Evolutionary conservation across 371 early-diverging fungal genomes (phyloP).

Genomic region (Mortierella sp.): DNA sequence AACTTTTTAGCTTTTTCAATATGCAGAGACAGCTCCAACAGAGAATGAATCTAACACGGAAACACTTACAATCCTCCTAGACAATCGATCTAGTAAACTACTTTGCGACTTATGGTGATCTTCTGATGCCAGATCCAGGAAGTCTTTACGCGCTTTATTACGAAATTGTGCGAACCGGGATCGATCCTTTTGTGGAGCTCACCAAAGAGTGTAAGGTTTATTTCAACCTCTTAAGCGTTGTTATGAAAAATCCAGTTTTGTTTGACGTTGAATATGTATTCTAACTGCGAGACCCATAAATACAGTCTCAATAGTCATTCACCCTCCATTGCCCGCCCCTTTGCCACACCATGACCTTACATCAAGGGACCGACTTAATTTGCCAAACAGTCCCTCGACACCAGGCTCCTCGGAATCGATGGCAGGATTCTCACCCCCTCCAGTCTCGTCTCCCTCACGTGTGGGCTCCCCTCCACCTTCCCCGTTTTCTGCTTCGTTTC

Average conservation of each 20-base stretch:
- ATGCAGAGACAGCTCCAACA: too few species aligned
- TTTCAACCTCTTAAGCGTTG: too few species aligned
- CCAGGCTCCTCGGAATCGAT: constrained; percentile 23
- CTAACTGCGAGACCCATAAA: too few species aligned
- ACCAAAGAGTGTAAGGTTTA: constrained; percentile 55
- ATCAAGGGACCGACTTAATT: constrained; percentile 45
- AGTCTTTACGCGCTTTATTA: constrained; percentile 64
- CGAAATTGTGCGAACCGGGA: constrained; percentile 62
- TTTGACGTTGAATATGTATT: too few species aligned
- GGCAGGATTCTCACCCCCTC: constrained; percentile 22
- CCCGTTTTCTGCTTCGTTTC: constrained; percentile 11
- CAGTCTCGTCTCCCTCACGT: constrained; percentile 9
- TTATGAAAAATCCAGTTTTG: too few species aligned
- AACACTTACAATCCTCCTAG: too few species aligned
- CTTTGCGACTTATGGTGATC: constrained; percentile 61
- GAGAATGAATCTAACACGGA: too few species aligned
- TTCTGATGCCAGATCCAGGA: constrained; percentile 61
- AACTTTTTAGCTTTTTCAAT: not conserved
- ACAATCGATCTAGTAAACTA: constrained; percentile 61
- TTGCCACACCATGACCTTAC: constrained; percentile 38
- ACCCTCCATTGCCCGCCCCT: constrained; percentile 35
- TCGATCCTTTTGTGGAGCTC: constrained; percentile 55
- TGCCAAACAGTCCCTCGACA: constrained; percentile 19
- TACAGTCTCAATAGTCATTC: constrained; percentile 24
- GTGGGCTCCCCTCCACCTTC: constrained; percentile 32